These are phyloP conservation scores for Chloris gayana DNA, from an alignment of 176 grass and related monocot genomes.

Conservation along the genomic window DNA sequence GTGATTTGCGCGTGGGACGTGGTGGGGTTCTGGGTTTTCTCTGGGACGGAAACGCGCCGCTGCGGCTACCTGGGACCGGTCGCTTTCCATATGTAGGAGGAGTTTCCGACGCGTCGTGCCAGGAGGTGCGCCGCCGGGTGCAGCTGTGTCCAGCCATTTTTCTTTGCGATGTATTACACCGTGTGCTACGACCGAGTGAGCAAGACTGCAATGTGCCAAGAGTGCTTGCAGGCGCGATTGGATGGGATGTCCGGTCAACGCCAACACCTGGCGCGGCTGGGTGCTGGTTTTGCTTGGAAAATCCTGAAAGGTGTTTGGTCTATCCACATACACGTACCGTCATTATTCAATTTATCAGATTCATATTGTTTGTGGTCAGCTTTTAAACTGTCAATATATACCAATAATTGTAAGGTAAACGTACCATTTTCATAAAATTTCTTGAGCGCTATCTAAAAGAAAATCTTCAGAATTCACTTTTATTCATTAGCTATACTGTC, in stretches of 20 bases:
- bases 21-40: too few relatives aligned
- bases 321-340: too few relatives aligned
- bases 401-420: too few relatives aligned
- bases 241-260: background rate
- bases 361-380: too few relatives aligned
- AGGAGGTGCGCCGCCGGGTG: too few relatives aligned
- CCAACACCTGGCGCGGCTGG: background rate
- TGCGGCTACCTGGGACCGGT: constrained; percentile 4
- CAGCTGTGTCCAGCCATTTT: background rate
- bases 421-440: too few relatives aligned
- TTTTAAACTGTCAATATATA: background rate
- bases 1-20: background rate
- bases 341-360: too few relatives aligned
- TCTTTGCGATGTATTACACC: background rate
- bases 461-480: too few relatives aligned
- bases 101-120: background rate
- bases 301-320: background rate
- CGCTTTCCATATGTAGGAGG: background rate
- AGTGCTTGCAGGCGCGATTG: background rate
- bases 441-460: too few relatives aligned
- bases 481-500: too few relatives aligned
- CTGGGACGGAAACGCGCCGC: background rate
- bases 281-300: background rate
- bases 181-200: too few relatives aligned
- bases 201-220: background rate